Conservation (phyloP, 1,139 yeast genomes). For the Lodderomyces parapsilosis region DNA sequence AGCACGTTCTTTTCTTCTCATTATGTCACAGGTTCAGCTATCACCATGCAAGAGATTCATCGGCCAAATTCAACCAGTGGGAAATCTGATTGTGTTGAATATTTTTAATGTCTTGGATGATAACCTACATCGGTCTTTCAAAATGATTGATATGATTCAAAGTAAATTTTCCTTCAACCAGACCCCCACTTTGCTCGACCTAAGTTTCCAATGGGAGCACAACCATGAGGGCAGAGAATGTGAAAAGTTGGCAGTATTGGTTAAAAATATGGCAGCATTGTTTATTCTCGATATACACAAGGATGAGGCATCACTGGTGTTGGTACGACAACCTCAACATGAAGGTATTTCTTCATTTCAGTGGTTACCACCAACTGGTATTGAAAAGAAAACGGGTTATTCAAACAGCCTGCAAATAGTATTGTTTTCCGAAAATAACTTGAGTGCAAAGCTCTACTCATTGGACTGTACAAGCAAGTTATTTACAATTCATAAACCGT, state of each 20-base stretch:
- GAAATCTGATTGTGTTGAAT: background rate
- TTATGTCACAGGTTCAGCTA: conserved; percentile 5
- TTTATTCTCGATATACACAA: conserved; percentile 24
- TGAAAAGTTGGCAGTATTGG: conserved; percentile 28
- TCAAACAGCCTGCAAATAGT: conserved; percentile 33
- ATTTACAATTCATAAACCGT: conserved; percentile 34
- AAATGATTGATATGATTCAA: background rate
- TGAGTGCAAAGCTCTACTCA: conserved; percentile 36
- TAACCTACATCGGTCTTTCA: background rate
- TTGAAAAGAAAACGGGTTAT: conserved; percentile 27
- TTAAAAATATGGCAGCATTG: conserved; percentile 22
- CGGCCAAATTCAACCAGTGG: conserved; percentile 8
- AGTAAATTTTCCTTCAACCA: background rate
- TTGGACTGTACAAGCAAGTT: conserved; percentile 36
- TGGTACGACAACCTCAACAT: conserved; percentile 25
- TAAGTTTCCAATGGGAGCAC: conserved; percentile 28
- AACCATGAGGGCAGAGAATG: conserved; percentile 13
- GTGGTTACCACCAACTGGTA: conserved; percentile 27
- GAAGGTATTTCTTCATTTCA: conserved; percentile 34
- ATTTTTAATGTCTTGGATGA: background rate
- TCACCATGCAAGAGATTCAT: conserved; percentile 20
- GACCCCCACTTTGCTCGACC: background rate
- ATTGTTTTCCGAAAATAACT: conserved; percentile 26
- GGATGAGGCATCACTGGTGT: conserved; percentile 23
- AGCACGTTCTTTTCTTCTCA: no score